Evolutionary conservation across 768 basidiomycete species (phyloP), one percentile per base, ranked within the genome.

Genomic region (Chalciporus piperatus): DNA sequence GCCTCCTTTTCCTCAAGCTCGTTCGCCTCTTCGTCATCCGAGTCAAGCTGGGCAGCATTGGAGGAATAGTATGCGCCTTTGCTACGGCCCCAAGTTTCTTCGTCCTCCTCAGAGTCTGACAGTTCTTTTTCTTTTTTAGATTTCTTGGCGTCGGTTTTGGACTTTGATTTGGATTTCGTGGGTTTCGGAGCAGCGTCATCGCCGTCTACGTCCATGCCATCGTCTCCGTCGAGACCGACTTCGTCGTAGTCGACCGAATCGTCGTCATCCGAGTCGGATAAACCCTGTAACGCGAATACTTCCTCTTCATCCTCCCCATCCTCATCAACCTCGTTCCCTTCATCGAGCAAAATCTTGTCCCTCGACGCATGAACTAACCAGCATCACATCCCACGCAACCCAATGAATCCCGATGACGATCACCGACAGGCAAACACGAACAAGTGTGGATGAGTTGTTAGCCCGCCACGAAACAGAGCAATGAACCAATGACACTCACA

Each of bases 1-100:
- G 89, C 90, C 67, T 98, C 94, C 64, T 87, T 84, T 65, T 92
- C 91, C 62, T 98, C 93, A 45, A 96, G 71, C 57, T 89, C 87
- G 61, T 89, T 81, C 30, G 84, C 89, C 67, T 96, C 94, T 60
- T 96, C 94, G 56, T 95, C 87, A 59, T 90, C 89, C 33, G 86
- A 87, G 47, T 90, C 90, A 33, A 92, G 72, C 48, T 89, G 73
- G 32, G 77, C 85, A 28, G 89, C 91, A 66, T 92, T 92, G 4
- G 88, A 89, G 4, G 90, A 82, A 64, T 96, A 96, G 70, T 95
- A 98, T 4, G 82, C 85, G 37, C 82, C 76, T 69, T 85, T 86
- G 55, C 83, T 81, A 52, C 74, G 76, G 10, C 94, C 94, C 94
- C 94, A 98, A 1, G 79, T 81, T 68, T 80, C 82, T 52, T 80